phyloP scores from a whole-genome alignment of 176 grass and related monocot genomes.

The Oryza officinalis region DNA sequence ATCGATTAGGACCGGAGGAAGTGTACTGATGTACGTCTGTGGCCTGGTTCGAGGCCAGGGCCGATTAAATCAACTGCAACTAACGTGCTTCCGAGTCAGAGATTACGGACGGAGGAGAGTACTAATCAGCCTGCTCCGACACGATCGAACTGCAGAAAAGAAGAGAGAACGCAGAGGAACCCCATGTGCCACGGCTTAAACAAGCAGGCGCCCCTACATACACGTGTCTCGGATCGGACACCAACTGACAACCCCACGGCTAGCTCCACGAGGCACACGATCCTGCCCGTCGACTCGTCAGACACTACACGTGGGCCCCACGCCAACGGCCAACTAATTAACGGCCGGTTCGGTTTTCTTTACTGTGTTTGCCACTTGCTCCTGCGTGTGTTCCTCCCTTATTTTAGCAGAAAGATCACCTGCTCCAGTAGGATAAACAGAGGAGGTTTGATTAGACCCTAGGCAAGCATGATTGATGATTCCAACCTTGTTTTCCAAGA shows the following conservation, averaged over 20 bases:
- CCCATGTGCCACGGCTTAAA: conserved; percentile 18
- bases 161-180: background rate
- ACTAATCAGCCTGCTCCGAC: background rate
- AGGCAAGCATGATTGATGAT: conserved; percentile 32
- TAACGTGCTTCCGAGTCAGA: background rate
- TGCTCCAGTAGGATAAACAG: background rate
- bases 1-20: no score
- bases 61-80: background rate
- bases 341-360: background rate
- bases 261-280: conserved; percentile 9
- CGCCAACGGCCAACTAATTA: conserved; percentile 10
- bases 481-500: conserved; percentile 30
- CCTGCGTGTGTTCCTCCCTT: background rate
- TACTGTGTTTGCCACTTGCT: background rate
- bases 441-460: background rate
- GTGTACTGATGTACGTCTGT: background rate
- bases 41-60: background rate
- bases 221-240: conserved; percentile 15
- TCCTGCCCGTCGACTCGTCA: background rate
- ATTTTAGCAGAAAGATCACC: background rate
- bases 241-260: background rate
- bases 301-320: conserved; percentile 18
- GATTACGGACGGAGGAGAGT: background rate
- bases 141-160: background rate
- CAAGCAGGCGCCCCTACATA: background rate